A percentile compares a stretch with the other conserved stretches of the same genome.
These are phyloP conservation scores for Pestalotiopsis fici DNA, from an alignment of 2,329 filamentous ascomycete genomes.

Conservation along the genomic window DNA sequence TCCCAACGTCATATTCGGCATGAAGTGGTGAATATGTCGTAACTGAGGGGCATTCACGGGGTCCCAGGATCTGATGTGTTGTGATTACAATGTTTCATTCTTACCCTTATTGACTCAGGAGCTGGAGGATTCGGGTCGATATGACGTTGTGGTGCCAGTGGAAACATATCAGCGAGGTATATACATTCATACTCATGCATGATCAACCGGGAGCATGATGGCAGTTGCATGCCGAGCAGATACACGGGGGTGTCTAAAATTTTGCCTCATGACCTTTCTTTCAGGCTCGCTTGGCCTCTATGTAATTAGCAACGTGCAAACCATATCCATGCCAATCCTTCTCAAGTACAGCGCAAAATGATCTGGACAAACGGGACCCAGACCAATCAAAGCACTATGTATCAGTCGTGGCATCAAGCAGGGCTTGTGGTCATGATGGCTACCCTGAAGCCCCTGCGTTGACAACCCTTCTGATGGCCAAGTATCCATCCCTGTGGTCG, in stretches of 20 bases:
- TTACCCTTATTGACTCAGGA: neutral
- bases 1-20: neutral
- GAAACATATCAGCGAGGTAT: neutral
- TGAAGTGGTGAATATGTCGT: neutral
- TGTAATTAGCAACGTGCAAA: conserved; percentile 5
- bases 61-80: neutral
- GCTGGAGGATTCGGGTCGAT: neutral
- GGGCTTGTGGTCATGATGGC: neutral
- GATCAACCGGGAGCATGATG: neutral
- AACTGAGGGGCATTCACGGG: neutral
- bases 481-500: neutral
- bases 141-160: neutral
- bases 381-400: conserved; percentile 1
- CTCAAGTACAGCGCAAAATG: conserved; percentile 2
- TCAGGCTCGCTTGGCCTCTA: conserved; percentile 1
- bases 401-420: conserved; percentile 1
- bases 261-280: conserved; percentile 6
- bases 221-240: neutral
- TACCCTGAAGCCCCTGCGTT: neutral
- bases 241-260: neutral
- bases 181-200: neutral
- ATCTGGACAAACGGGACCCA: conserved; percentile 7
- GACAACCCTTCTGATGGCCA: neutral
- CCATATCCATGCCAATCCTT: conserved; percentile 3
- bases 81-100: neutral